Conservation (phyloP, 345 rosid genomes). For the Eucalyptus tenuipes region DNA sequence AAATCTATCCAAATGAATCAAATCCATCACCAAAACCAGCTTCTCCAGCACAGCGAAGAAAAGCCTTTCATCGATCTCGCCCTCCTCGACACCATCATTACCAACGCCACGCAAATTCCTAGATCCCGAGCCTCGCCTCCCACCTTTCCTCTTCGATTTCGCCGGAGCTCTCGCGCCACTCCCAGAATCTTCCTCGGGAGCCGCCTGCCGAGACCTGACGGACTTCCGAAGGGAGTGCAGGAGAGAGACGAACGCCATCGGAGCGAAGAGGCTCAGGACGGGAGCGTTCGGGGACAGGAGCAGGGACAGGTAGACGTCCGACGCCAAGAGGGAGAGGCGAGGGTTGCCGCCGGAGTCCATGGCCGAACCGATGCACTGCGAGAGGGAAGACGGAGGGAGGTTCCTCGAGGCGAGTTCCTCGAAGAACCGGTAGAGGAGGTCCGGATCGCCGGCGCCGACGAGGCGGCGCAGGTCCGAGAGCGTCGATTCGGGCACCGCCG, state of each 20-base stretch:
- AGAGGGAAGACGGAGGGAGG: conserved; percentile 32
- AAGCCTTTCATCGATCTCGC: conserved; percentile 23
- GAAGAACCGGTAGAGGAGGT: conserved; percentile 33
- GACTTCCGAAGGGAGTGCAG: conserved; percentile 64
- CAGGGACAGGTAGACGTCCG: conserved; percentile 46
- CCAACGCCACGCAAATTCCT: not conserved
- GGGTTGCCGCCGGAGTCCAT: conserved; percentile 39
- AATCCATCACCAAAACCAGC: conserved; percentile 38
- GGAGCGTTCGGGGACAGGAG: conserved; percentile 60
- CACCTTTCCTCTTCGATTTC: not conserved
- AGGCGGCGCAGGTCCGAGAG: conserved; percentile 46
- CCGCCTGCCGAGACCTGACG: conserved; percentile 24
- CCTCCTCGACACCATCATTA: conserved; percentile 13
- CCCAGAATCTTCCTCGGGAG: not conserved
- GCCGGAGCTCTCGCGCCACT: not conserved
- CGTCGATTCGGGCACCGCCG: not conserved
- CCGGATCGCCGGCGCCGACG: conserved; percentile 21
- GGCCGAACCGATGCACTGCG: conserved; percentile 34
- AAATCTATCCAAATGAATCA: conserved; percentile 64
- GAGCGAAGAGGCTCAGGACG: conserved; percentile 70
- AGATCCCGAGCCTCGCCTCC: not conserved
- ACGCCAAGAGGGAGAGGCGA: conserved; percentile 33
- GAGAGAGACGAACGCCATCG: conserved; percentile 55
- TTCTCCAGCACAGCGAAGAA: conserved; percentile 31
- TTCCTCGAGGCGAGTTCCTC: conserved; percentile 28